Conservation (phyloP, 345 rosid genomes). For the Lumnitzera littorea region DNA sequence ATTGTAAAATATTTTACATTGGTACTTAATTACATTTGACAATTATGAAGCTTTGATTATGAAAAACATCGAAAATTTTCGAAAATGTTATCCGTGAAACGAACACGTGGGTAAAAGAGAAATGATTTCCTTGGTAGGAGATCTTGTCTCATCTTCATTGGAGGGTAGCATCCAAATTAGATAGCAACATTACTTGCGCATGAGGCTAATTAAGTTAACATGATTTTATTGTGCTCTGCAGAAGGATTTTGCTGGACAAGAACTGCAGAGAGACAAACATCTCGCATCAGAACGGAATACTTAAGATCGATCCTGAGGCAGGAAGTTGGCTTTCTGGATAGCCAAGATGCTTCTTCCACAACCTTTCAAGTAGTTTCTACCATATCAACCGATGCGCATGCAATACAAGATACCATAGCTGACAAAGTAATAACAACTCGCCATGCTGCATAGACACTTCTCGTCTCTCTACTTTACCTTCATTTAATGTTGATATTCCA, state of each 20-base stretch:
- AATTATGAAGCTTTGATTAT: too few species aligned
- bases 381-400: constrained; percentile 38
- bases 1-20: too few species aligned
- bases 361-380: constrained; percentile 36
- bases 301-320: constrained; percentile 35
- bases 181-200: background rate
- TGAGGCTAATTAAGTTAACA: too few species aligned
- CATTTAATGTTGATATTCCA: background rate
- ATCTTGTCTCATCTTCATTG: background rate
- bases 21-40: too few species aligned
- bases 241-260: constrained; percentile 55
- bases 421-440: constrained; percentile 26
- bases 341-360: constrained; percentile 24
- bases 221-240: constrained; percentile 9
- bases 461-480: background rate
- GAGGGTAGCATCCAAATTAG: background rate
- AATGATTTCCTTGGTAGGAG: too few species aligned
- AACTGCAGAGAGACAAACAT: constrained; percentile 48
- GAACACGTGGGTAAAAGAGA: too few species aligned
- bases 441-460: background rate
- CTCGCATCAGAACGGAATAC: constrained; percentile 38
- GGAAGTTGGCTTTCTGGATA: constrained; percentile 47
- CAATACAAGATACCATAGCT: constrained; percentile 38
- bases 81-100: too few species aligned
- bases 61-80: too few species aligned